A percentile compares a stretch with the other conserved stretches of the same genome.
phyloP scores from a whole-genome alignment of 2,329 filamentous ascomycete genomes.

The Hypoxylon sp. region DNA sequence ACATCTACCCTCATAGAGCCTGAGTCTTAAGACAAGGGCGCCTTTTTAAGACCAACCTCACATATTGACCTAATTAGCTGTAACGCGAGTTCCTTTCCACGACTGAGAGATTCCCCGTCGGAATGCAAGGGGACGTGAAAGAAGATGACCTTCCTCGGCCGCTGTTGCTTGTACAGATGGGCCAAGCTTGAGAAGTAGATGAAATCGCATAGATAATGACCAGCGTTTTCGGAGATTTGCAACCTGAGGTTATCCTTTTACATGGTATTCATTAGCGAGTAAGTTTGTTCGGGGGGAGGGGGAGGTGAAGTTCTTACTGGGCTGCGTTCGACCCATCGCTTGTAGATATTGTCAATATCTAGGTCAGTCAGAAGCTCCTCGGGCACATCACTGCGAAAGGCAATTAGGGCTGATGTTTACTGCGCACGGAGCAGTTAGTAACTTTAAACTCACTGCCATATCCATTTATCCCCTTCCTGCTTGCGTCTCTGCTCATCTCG shows the following conservation, averaged over 20 bases:
- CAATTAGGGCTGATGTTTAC: not conserved
- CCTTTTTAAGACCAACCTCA: slow-evolving; percentile 56
- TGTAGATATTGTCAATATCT: slow-evolving; percentile 70
- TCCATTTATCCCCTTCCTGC: slow-evolving; percentile 62
- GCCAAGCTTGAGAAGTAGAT: slow-evolving; percentile 80
- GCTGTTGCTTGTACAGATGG: slow-evolving; percentile 64
- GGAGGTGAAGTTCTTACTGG: slow-evolving; percentile 58
- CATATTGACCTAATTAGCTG: slow-evolving; percentile 71
- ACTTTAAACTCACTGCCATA: slow-evolving; percentile 60
- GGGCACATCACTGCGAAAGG: slow-evolving; percentile 58
- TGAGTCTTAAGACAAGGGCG: slow-evolving; percentile 2
- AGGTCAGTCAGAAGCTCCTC: slow-evolving; percentile 70
- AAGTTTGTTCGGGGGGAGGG: not conserved
- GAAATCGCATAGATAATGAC: slow-evolving; percentile 83
- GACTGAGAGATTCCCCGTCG: slow-evolving; percentile 63
- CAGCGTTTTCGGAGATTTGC: slow-evolving; percentile 77
- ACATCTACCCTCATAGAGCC: not conserved
- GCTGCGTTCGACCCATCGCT: slow-evolving; percentile 67
- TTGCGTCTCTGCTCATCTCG: slow-evolving; percentile 63
- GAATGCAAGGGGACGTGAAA: slow-evolving; percentile 78
- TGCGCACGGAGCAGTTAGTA: not conserved
- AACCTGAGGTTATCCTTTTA: slow-evolving; percentile 58
- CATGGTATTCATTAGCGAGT: slow-evolving; percentile 35
- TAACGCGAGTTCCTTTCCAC: slow-evolving; percentile 66
- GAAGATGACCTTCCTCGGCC: slow-evolving; percentile 72